Conservation (phyloP, 2,329 filamentous ascomycete species). For the Diplodia intermedia region DNA sequence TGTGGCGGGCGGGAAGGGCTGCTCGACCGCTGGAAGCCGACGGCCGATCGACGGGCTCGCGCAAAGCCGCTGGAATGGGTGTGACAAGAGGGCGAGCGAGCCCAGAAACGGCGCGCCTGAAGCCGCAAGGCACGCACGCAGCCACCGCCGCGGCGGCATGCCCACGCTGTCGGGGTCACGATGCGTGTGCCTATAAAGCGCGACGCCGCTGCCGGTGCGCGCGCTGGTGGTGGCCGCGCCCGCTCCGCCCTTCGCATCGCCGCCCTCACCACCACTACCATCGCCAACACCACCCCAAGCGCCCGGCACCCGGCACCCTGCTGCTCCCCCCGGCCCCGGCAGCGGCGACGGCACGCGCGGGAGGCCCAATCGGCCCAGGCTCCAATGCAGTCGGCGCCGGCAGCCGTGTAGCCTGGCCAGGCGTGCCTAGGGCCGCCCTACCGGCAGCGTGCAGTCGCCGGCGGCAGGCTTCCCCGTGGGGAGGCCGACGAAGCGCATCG, state of each 20-base stretch:
- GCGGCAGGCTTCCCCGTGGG: background rate
- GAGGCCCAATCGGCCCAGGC: too few relatives aligned
- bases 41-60: conserved; percentile 17
- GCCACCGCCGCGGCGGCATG: background rate
- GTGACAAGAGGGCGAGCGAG: conserved; percentile 14
- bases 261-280: background rate
- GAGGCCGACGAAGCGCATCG: background rate
- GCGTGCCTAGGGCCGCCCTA: background rate
- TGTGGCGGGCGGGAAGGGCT: background rate
- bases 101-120: conserved; percentile 19
- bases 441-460: background rate
- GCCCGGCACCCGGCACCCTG: background rate
- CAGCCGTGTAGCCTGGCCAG: background rate
- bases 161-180: background rate
- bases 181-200: background rate
- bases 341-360: background rate
- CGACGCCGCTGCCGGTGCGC: background rate
- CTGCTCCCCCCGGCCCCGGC: too few relatives aligned
- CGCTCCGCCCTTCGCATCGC: background rate
- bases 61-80: conserved; percentile 13
- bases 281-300: background rate
- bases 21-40: conserved; percentile 4
- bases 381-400: too few relatives aligned
- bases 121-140: conserved; percentile 6
- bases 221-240: background rate